Conservation (phyloP, 495 filamentous ascomycete species). For the Talaromyces adpressus region DNA sequence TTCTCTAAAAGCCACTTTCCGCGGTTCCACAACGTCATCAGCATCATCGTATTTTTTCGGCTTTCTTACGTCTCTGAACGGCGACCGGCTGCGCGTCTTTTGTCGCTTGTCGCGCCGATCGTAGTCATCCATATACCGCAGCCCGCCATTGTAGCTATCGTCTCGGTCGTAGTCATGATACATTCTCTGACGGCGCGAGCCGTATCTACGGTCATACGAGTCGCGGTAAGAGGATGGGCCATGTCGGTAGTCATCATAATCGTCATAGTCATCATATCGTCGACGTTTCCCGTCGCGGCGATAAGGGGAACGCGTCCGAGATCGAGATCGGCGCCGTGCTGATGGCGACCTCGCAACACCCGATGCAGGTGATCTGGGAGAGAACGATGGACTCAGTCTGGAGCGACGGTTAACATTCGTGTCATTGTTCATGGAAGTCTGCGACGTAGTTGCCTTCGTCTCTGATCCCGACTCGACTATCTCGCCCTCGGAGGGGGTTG, state of each 20-base stretch:
- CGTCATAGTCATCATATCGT: conserved; percentile 57
- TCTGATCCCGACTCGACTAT: conserved; percentile 70
- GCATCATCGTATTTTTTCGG: conserved; percentile 32
- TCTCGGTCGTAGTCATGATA: conserved; percentile 66
- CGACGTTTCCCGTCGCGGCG: conserved; percentile 61
- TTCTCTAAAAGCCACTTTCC: conserved; percentile 37
- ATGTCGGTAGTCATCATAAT: conserved; percentile 44
- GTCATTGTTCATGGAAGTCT: conserved; percentile 60
- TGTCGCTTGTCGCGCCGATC: conserved; percentile 56
- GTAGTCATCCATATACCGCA: conserved; percentile 52
- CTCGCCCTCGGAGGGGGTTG: conserved; percentile 70
- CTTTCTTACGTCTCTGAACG: conserved; percentile 35
- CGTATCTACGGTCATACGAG: conserved; percentile 22
- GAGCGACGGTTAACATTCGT: conserved; percentile 69
- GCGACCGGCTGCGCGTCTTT: conserved; percentile 59
- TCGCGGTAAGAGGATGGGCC: conserved; percentile 29
- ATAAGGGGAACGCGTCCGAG: conserved; percentile 37
- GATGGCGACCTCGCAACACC: conserved; percentile 24
- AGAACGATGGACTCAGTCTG: conserved; percentile 45
- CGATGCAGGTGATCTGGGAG: conserved; percentile 45
- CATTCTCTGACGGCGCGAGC: conserved; percentile 29
- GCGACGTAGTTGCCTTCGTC: conserved; percentile 69
- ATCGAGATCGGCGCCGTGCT: conserved; percentile 27
- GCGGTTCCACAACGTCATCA: conserved; percentile 25
- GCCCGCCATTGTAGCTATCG: conserved; percentile 33